Evolutionary conservation across 2,329 filamentous ascomycete species (phyloP).

Genomic region (Pleomassaria siparia): DNA sequence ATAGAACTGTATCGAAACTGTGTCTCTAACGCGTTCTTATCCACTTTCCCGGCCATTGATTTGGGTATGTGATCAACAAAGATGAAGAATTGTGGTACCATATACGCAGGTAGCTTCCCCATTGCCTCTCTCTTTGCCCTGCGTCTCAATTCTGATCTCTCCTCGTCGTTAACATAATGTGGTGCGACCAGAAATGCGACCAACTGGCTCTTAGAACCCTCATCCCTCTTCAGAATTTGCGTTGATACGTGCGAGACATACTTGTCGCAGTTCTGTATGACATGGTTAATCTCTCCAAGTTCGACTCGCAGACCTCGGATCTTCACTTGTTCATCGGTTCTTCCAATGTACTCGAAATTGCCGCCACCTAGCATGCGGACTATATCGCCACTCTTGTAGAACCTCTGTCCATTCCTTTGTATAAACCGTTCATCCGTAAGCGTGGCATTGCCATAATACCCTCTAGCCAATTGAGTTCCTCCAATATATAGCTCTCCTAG

Average conservation of each 20-base stretch:
- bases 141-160: constrained; percentile 18
- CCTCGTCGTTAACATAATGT: constrained; percentile 4
- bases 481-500: constrained; percentile 51
- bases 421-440: constrained; percentile 38
- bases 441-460: constrained; percentile 43
- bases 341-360: constrained; percentile 44
- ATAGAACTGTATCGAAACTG: constrained; percentile 28
- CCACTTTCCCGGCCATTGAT: constrained; percentile 46
- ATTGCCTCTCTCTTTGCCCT: constrained; percentile 20
- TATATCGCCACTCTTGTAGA: constrained; percentile 43
- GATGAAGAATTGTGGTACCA: constrained; percentile 42
- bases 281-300: constrained; percentile 41
- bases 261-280: constrained; percentile 25
- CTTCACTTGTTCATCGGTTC: constrained; percentile 45
- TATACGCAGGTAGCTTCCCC: constrained; percentile 37
- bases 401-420: constrained; percentile 27
- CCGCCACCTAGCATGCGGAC: constrained; percentile 42
- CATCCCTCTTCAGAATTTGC: constrained; percentile 33
- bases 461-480: constrained; percentile 49
- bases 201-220: constrained; percentile 34
- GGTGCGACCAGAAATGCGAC: constrained; percentile 35
- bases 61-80: constrained; percentile 36
- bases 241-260: constrained; percentile 27
- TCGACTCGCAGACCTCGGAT: constrained; percentile 43
- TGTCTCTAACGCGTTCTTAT: constrained; percentile 35